Conservation (phyloP, 2,329 filamentous ascomycete genomes). For the Aspergillus pseudoglaucus region DNA sequence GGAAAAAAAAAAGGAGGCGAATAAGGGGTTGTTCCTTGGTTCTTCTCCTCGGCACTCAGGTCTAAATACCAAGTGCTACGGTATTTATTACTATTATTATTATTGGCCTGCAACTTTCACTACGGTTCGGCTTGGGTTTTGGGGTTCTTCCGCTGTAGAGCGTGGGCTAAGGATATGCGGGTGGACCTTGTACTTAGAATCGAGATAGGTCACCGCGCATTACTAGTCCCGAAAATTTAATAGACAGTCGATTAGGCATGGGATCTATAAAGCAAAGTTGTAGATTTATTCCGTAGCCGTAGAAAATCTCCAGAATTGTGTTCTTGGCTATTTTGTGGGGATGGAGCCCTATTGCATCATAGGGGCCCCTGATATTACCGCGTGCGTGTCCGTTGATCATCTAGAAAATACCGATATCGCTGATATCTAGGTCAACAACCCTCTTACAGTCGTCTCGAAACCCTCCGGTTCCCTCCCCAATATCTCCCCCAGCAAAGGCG, state of each 20-base stretch:
- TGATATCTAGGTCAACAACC: neutral
- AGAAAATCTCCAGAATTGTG: no score
- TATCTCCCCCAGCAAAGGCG: slow-evolving; percentile 32
- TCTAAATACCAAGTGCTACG: neutral
- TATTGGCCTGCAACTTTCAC: neutral
- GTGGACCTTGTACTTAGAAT: neutral
- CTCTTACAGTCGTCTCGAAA: slow-evolving; percentile 31
- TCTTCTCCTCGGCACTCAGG: neutral
- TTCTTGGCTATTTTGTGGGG: neutral
- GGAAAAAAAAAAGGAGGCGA: neutral
- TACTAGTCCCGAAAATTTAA: neutral
- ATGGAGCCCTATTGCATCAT: neutral
- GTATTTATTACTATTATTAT: neutral
- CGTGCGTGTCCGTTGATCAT: neutral
- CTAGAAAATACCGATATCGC: neutral
- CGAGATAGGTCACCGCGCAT: neutral
- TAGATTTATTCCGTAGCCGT: no score
- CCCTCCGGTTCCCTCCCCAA: slow-evolving; percentile 39
- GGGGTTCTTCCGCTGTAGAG: neutral
- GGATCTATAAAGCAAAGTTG: no score
- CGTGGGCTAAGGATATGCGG: neutral
- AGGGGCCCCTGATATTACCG: neutral
- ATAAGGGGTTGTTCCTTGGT: neutral
- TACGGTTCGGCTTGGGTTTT: neutral
- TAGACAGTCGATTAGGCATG: neutral